These are phyloP conservation scores for Solanum hybrid DNA, from an alignment of 305 asterid genomes.

Conservation along the genomic window DNA sequence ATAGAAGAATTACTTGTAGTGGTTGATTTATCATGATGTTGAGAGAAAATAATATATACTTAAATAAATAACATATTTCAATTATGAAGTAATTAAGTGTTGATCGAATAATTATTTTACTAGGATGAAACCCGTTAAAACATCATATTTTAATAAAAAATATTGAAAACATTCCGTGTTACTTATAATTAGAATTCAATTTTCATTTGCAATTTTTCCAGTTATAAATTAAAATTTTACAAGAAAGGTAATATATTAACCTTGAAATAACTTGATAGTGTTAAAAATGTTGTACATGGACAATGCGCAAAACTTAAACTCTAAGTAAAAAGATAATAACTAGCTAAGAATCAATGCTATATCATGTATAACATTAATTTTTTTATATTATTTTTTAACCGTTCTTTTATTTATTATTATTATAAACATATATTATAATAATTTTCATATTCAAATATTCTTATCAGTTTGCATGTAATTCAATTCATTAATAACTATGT, in stretches of 20 bases:
- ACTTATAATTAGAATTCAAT: neutral
- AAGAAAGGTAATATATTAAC: neutral
- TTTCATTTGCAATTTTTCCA: neutral
- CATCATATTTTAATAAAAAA: no score
- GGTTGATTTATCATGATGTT: neutral
- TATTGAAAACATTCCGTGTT: neutral
- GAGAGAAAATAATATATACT: neutral
- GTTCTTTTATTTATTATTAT: no score
- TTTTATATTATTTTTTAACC: no score
- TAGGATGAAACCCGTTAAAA: neutral
- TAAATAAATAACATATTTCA: neutral
- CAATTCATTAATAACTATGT: neutral
- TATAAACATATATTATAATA: no score
- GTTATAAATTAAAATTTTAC: no score
- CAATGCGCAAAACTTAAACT: neutral
- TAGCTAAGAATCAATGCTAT: neutral
- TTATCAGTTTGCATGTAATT: neutral
- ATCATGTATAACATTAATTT: no score
- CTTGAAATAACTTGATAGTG: neutral
- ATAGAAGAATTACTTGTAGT: neutral
- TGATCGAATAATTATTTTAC: neutral
- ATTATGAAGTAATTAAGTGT: neutral
- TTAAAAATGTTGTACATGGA: no score
- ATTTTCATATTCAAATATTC: neutral
- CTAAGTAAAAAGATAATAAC: neutral